Conservation (phyloP, 2,329 filamentous ascomycete genomes). For the Hypoxylon sp. region DNA sequence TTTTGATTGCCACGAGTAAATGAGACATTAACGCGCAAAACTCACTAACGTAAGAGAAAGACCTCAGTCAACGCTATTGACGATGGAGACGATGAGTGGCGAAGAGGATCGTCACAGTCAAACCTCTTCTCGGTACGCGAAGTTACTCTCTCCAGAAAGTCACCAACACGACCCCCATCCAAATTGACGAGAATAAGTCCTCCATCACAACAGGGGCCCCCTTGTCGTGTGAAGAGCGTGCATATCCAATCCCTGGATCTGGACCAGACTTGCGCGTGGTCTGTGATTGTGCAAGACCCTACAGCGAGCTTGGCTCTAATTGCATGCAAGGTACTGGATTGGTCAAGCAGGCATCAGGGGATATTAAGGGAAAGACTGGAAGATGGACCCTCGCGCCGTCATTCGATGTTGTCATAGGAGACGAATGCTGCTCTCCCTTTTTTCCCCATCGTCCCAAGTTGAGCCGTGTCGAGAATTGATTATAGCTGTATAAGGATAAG, state of each 20-base stretch:
- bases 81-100: slow-evolving; percentile 5
- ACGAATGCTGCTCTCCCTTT: slow-evolving; percentile 5
- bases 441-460: slow-evolving; percentile 12
- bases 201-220: slow-evolving; percentile 39
- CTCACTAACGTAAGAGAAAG: slow-evolving; percentile 1
- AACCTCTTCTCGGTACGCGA: slow-evolving; percentile 35
- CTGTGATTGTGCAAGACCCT: slow-evolving; percentile 41
- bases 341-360: slow-evolving; percentile 38
- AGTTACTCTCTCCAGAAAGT: slow-evolving; percentile 26
- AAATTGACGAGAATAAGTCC: slow-evolving; percentile 27
- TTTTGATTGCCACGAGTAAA: slow-evolving; percentile 37
- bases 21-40: slow-evolving; percentile 32
- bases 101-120: slow-evolving; percentile 27
- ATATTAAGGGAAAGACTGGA: slow-evolving; percentile 32
- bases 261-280: slow-evolving; percentile 36
- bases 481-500: neutral
- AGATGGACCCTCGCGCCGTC: slow-evolving; percentile 25
- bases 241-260: slow-evolving; percentile 46
- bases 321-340: slow-evolving; percentile 38
- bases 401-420: slow-evolving; percentile 28
- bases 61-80: slow-evolving; percentile 7
- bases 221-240: slow-evolving; percentile 34
- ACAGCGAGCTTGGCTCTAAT: slow-evolving; percentile 40
- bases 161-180: slow-evolving; percentile 1
- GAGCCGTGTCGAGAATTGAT: slow-evolving; percentile 15